Percentiles rank a stretch among this genome's conserved stretches.
Conservation (phyloP, 129 eudicot genomes). For the Centaurea solstitialis region DNA sequence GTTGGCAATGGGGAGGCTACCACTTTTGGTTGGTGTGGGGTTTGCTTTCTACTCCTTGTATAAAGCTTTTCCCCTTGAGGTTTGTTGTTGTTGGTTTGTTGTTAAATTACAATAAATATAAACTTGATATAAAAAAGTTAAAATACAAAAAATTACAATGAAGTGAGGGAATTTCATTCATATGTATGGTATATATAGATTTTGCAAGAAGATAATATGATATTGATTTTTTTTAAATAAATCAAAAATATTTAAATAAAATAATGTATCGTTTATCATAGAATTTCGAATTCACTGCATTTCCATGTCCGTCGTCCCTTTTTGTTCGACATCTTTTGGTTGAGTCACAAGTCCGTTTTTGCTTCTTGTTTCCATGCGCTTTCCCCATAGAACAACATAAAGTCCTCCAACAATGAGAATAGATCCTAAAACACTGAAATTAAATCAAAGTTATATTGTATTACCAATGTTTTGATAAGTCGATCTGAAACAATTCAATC, state of each 20-base stretch:
- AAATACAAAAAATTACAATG: background rate
- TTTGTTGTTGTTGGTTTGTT: too few relatives aligned
- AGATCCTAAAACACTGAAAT: constrained; percentile 61
- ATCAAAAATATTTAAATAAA: too few relatives aligned
- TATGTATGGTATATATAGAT: background rate
- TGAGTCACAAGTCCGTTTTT: background rate
- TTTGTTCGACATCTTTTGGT: background rate
- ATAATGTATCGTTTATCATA: too few relatives aligned
- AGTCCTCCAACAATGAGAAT: constrained; percentile 64
- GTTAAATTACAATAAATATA: background rate
- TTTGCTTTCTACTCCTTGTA: too few relatives aligned
- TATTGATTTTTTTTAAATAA: background rate
- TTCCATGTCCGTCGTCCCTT: background rate
- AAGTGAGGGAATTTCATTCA: background rate
- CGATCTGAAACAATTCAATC: too few relatives aligned
- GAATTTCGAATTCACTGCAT: background rate
- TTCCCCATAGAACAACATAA: constrained; percentile 80
- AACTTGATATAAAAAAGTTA: background rate
- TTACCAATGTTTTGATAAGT: background rate
- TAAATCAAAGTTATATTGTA: background rate
- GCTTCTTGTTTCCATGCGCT: constrained; percentile 31
- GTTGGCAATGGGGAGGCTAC: too few relatives aligned
- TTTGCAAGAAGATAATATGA: background rate
- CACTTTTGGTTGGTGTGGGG: too few relatives aligned
- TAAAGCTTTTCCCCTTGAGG: too few relatives aligned